Conservation (phyloP, 164 flowering plant species). For the Protea cynaroides region DNA sequence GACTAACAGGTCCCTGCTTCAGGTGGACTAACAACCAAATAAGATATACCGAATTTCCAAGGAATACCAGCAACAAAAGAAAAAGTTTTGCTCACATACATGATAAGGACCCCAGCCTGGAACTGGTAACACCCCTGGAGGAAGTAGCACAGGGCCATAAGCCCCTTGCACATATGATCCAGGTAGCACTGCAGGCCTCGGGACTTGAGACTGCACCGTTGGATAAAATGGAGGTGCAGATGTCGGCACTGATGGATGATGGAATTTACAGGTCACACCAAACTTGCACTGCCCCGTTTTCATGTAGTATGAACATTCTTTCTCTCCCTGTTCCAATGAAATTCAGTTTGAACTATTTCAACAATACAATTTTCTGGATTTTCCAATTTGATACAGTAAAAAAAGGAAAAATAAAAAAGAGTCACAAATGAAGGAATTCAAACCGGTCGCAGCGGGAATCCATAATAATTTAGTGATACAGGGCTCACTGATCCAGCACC, state of each 20-base stretch:
- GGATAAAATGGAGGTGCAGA: constrained; percentile 51
- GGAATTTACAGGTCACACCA: constrained; percentile 88
- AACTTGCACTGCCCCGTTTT: constrained; percentile 94
- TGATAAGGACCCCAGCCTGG: constrained; percentile 71
- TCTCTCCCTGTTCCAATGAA: constrained; percentile 61
- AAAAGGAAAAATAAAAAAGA: not conserved
- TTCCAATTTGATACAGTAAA: not conserved
- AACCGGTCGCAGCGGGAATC: constrained; percentile 92
- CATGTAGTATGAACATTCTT: constrained; percentile 83
- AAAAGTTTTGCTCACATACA: constrained; percentile 31
- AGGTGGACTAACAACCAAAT: constrained; percentile 9
- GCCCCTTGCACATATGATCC: constrained; percentile 72
- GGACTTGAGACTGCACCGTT: constrained; percentile 52
- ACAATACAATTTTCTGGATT: not conserved
- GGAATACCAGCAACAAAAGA: not conserved
- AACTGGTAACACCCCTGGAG: constrained; percentile 66
- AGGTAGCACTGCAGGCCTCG: constrained; percentile 60
- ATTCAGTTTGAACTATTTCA: not conserved
- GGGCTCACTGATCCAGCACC: constrained; percentile 49
- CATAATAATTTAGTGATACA: constrained; percentile 56
- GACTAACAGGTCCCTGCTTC: constrained; percentile 54
- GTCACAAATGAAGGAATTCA: constrained; percentile 16
- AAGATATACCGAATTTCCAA: not conserved
- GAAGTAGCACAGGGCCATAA: constrained; percentile 58
- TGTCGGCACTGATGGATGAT: constrained; percentile 66